Evolutionary conservation across 2,329 filamentous ascomycete species (phyloP).

Genomic region (Claviceps humidiphila): DNA sequence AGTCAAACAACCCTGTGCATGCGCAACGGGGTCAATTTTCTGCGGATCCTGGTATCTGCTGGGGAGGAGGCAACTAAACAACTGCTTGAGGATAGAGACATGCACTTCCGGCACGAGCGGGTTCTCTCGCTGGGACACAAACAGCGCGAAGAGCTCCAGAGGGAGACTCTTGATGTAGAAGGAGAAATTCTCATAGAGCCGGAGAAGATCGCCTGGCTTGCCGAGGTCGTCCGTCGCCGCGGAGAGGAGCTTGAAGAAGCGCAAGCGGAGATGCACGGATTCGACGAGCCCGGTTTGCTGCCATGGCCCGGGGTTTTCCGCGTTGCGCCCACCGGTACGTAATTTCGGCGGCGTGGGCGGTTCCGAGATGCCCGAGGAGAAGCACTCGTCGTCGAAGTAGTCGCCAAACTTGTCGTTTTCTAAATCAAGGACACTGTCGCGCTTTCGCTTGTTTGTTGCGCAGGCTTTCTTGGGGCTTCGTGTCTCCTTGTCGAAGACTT

Average conservation of each 20-base stretch:
- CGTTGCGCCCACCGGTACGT: slow-evolving; percentile 12
- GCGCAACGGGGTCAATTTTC: slow-evolving; percentile 22
- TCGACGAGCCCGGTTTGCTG: slow-evolving; percentile 26
- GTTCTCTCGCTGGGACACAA: slow-evolving; percentile 28
- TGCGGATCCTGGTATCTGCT: slow-evolving; percentile 27
- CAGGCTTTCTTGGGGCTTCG: slow-evolving; percentile 23
- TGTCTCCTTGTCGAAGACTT: slow-evolving; percentile 55
- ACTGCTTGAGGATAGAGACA: slow-evolving; percentile 30
- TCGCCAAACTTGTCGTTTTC: slow-evolving; percentile 48
- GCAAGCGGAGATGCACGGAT: slow-evolving; percentile 47
- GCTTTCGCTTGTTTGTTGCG: slow-evolving; percentile 34
- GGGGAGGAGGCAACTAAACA: slow-evolving; percentile 32
- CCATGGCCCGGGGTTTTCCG: slow-evolving; percentile 10
- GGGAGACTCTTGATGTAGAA: slow-evolving; percentile 45
- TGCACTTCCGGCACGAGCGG: slow-evolving; percentile 24
- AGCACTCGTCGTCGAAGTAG: slow-evolving; percentile 43
- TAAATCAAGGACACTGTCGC: slow-evolving; percentile 35
- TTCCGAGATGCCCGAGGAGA: slow-evolving; percentile 33
- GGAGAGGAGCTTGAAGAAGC: slow-evolving; percentile 45
- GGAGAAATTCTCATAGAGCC: slow-evolving; percentile 46
- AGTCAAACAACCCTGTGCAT: slow-evolving; percentile 27
- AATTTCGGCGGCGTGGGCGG: slow-evolving; percentile 30
- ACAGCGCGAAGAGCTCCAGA: slow-evolving; percentile 41
- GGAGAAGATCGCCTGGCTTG: slow-evolving; percentile 27
- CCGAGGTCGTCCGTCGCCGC: slow-evolving; percentile 34